Evolutionary conservation across 495 filamentous ascomycete genomes (phyloP).

Genomic region (Penicillium riverlandense): DNA sequence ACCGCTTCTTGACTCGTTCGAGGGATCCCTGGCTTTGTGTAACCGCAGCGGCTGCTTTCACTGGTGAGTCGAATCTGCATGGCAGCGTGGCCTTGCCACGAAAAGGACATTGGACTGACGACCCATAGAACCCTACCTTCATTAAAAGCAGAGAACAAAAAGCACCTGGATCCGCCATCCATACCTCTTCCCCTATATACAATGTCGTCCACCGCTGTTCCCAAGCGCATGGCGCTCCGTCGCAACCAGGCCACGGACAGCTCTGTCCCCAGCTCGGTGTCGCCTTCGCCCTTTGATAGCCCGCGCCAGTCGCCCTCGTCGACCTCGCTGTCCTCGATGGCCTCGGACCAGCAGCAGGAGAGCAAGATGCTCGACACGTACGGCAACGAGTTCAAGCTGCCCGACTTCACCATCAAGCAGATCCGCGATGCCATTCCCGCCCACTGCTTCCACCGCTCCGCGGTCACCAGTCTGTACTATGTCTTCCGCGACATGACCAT

Average conservation of each 20-base stretch:
- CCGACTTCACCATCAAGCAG: conserved; percentile 66
- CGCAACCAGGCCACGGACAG: conserved; percentile 47
- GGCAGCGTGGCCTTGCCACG: no score
- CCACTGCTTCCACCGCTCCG: conserved; percentile 62
- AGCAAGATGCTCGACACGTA: conserved; percentile 59
- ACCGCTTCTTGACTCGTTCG: conserved; percentile 2
- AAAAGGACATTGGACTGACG: no score
- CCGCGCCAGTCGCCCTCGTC: conserved; percentile 75
- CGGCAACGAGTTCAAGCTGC: conserved; percentile 64
- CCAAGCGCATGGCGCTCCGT: conserved; percentile 46
- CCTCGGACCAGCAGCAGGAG: conserved; percentile 43
- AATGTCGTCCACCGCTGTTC: conserved; percentile 55
- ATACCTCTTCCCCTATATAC: background rate
- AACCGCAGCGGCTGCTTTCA: background rate
- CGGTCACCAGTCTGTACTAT: conserved; percentile 51
- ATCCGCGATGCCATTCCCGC: conserved; percentile 55
- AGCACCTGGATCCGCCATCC: no score
- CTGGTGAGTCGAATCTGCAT: no score
- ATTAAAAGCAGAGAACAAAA: no score
- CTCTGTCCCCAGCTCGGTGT: conserved; percentile 54
- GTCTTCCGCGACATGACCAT: conserved; percentile 53
- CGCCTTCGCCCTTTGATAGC: conserved; percentile 59
- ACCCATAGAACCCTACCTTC: no score
- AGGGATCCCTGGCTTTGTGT: conserved; percentile 1
- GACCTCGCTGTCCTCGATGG: conserved; percentile 86